These are phyloP conservation scores for Skeletonema marinoi DNA, from an alignment of 108 stramenopile genomes.

Conservation along the genomic window DNA sequence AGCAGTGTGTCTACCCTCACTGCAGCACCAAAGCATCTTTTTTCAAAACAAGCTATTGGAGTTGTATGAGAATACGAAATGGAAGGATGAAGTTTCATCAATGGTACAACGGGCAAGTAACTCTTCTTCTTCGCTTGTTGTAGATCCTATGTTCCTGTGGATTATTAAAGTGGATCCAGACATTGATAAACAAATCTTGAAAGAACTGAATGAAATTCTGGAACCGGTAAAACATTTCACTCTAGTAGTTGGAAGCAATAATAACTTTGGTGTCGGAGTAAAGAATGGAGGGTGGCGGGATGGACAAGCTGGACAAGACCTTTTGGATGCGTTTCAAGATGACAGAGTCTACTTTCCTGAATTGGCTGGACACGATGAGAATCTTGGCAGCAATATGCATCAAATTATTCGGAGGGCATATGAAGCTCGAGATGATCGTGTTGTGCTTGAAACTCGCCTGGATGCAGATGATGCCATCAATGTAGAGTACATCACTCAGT, in stretches of 20 bases:
- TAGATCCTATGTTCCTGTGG: conserved; percentile 68
- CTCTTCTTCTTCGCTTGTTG: background rate
- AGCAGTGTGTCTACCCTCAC: conserved; percentile 64
- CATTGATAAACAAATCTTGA: conserved; percentile 44
- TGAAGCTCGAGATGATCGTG: conserved; percentile 48
- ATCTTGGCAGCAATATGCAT: background rate
- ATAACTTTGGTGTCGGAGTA: conserved; percentile 56
- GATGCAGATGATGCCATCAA: conserved; percentile 89
- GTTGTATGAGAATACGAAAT: conserved; percentile 28
- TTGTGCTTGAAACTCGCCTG: conserved; percentile 76
- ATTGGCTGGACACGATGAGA: background rate
- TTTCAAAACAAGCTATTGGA: background rate
- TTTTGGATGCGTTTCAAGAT: conserved; percentile 38
- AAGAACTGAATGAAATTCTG: conserved; percentile 40
- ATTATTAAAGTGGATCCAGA: conserved; percentile 84
- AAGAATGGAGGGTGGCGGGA: conserved; percentile 63
- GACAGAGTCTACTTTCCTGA: conserved; percentile 25
- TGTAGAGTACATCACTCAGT: conserved; percentile 50
- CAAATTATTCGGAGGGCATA: conserved; percentile 48
- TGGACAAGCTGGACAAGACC: conserved; percentile 55
- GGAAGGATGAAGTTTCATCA: conserved; percentile 3
- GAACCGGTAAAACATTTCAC: conserved; percentile 51
- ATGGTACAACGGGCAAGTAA: conserved; percentile 6
- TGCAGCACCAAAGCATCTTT: conserved; percentile 46
- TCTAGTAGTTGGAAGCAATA: conserved; percentile 66